Evolutionary conservation across 768 basidiomycete genomes (phyloP), one percentile per base, ranked within the genome.

Genomic region (Pleurotus citrinopileatus): DNA sequence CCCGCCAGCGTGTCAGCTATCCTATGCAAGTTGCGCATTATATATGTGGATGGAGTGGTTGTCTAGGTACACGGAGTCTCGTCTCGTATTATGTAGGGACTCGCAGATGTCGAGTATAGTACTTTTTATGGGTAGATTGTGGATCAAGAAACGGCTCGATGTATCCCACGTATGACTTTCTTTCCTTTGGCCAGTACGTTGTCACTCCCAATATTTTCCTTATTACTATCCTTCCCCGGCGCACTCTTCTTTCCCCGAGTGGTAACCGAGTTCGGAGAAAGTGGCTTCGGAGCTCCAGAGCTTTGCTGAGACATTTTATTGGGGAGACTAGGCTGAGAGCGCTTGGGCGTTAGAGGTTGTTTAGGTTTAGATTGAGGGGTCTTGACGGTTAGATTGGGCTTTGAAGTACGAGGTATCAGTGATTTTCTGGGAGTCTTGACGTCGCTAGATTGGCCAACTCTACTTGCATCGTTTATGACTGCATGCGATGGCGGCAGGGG

Each of bases 31-130:
- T n/a, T n/a, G n/a, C n/a, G n/a, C n/a, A n/a, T n/a, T n/a, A n/a
- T n/a, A n/a, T n/a, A n/a, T n/a, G n/a, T n/a, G n/a, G n/a, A n/a
- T n/a, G n/a, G n/a, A n/a, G n/a, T n/a, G n/a, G n/a, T n/a, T n/a
- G n/a, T n/a, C n/a, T n/a, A n/a, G n/a, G n/a, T n/a, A n/a, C n/a
- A n/a, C n/a, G n/a, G n/a, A n/a, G n/a, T n/a, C n/a, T n/a, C n/a
- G n/a, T n/a, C n/a, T n/a, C n/a, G 32, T 34, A 3, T 34, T 34
- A 34, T 34, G 32, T 34, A 64, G 68, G 57, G 10, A 40, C 17
- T 7, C 38, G 37, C 36, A 47, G 29, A 54, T 27, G 44, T 60
- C 53, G 17, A 19, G 7, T 7, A 19, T 7, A 7, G 10, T 3
- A 19, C 1, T 12, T n/a, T 7, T 12, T 13, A 40, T n/a, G 19